Evolutionary conservation across 192 early-diverging fungal species (phyloP).

Genomic region (Neocallimastix lanati): DNA sequence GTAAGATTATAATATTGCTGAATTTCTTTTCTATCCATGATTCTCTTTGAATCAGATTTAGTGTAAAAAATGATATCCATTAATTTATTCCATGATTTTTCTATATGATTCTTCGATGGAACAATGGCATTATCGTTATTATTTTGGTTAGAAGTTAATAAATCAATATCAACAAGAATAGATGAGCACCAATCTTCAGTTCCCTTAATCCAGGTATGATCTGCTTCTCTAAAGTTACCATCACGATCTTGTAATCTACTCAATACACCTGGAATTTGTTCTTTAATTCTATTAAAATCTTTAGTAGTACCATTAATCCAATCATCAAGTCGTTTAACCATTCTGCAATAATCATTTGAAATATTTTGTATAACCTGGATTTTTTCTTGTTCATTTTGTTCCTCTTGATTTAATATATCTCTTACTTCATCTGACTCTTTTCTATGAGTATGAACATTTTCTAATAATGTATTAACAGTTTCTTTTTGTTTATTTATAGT

Average conservation of each 20-base stretch:
- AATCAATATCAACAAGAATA: background rate
- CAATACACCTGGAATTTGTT: background rate
- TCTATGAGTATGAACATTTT: background rate
- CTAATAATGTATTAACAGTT: background rate
- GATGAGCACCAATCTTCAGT: background rate
- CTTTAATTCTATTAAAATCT: background rate
- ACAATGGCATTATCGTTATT: background rate
- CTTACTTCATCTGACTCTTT: background rate
- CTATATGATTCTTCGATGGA: background rate
- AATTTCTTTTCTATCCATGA: background rate
- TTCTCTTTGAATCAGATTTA: background rate
- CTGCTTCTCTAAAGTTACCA: background rate
- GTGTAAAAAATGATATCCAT: background rate
- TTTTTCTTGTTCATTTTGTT: background rate
- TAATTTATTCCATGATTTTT: background rate
- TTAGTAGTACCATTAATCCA: background rate
- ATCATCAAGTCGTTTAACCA: background rate
- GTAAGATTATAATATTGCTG: background rate
- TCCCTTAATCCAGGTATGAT: background rate
- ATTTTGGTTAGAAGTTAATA: background rate
- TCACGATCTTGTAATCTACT: background rate
- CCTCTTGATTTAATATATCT: background rate
- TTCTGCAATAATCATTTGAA: background rate
- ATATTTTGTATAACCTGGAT: background rate
- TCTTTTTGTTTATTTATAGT: background rate